Percentiles rank a stretch among this genome's conserved stretches.
These are phyloP conservation scores for Cryptococcus hybrid DNA, from an alignment of 1,284 basidiomycete species.

Conservation along the genomic window DNA sequence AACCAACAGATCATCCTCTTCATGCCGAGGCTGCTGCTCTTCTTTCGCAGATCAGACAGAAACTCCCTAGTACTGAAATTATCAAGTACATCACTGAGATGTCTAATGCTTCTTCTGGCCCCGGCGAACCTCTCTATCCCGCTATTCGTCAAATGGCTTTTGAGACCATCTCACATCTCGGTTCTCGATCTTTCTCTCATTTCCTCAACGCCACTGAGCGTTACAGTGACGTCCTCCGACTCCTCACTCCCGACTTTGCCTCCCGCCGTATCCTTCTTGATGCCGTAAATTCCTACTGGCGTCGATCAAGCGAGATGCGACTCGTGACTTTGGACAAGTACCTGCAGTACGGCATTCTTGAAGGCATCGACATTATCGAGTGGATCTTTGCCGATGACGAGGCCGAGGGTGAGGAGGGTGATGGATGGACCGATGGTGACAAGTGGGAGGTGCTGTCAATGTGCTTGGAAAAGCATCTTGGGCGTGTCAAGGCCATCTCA, in stretches of 20 bases:
- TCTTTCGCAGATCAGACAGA: constrained; percentile 72
- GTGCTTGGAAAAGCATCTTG: constrained; percentile 80
- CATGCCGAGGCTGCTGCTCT: constrained; percentile 78
- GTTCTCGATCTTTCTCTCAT: constrained; percentile 95
- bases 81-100: constrained; percentile 71
- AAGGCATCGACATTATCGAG: constrained; percentile 83
- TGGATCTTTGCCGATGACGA: constrained; percentile 68
- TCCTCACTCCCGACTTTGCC: constrained; percentile 59
- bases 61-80: constrained; percentile 69
- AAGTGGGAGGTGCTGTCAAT: constrained; percentile 81
- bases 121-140: constrained; percentile 58
- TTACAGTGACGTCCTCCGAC: constrained; percentile 84
- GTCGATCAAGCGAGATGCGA: constrained; percentile 75
- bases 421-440: constrained; percentile 57
- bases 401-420: constrained; percentile 45
- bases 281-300: constrained; percentile 75
- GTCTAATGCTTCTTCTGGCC: constrained; percentile 36
- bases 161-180: constrained; percentile 86
- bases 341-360: constrained; percentile 97
- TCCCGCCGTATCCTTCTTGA: constrained; percentile 62
- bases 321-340: constrained; percentile 94
- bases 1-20: constrained; percentile 63
- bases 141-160: constrained; percentile 76
- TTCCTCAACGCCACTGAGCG: constrained; percentile 96
- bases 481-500: constrained; percentile 72